Evolutionary conservation across 2,329 filamentous ascomycete genomes (phyloP).

Genomic region (Pestalotiopsis sp.): DNA sequence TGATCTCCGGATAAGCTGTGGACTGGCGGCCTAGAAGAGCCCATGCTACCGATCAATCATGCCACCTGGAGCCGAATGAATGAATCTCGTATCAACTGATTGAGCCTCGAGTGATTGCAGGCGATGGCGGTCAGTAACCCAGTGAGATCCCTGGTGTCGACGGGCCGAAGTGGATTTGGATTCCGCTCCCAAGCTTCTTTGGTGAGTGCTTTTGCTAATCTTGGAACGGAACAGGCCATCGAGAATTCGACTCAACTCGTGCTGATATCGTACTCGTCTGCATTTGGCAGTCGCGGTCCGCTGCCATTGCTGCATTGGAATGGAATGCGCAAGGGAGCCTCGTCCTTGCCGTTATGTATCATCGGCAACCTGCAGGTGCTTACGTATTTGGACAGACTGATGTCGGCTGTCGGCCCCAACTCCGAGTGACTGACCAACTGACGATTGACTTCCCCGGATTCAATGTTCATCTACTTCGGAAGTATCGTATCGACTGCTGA

Average conservation of each 20-base stretch:
- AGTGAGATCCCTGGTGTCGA: neutral
- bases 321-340: neutral
- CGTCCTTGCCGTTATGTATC: neutral
- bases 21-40: neutral
- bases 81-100: constrained; percentile 1
- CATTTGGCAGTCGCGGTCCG: neutral
- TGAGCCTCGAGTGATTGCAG: neutral
- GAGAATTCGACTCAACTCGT: neutral
- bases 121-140: neutral
- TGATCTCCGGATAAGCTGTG: constrained; percentile 3
- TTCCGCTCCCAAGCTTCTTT: neutral
- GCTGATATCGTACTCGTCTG: neutral
- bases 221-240: neutral
- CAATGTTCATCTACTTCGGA: neutral
- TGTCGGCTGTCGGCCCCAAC: neutral
- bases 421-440: neutral
- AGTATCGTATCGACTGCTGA: neutral
- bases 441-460: neutral
- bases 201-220: neutral
- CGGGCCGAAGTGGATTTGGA: neutral
- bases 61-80: neutral
- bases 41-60: neutral
- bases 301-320: neutral
- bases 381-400: neutral
- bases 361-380: neutral